These are phyloP conservation scores for Lachancea cidri DNA, from an alignment of 805 yeast species.

Conservation along the genomic window DNA sequence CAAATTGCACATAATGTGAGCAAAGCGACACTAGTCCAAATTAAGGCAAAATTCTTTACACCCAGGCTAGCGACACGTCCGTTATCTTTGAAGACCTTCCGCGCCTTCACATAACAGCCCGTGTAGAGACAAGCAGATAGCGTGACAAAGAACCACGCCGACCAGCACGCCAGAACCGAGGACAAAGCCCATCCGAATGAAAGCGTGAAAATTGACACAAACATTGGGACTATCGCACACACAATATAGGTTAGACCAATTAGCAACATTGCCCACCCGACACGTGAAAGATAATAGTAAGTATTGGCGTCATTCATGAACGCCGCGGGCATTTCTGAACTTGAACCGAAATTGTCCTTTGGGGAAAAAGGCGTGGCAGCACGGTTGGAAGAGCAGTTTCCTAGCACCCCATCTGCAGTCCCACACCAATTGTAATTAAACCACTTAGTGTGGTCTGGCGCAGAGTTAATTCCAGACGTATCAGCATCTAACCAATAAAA, in stretches of 20 bases:
- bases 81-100: constrained; percentile 40
- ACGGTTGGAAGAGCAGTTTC: constrained; percentile 45
- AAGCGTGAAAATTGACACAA: constrained; percentile 19
- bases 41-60: constrained; percentile 48
- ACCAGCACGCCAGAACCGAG: constrained; percentile 20
- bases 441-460: constrained; percentile 60
- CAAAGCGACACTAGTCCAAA: constrained; percentile 44
- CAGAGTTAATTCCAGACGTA: constrained; percentile 47
- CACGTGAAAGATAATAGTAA: constrained; percentile 63
- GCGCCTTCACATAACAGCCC: constrained; percentile 51
- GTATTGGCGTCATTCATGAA: constrained; percentile 46
- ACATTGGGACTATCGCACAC: constrained; percentile 40
- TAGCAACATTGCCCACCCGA: constrained; percentile 59
- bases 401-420: constrained; percentile 39
- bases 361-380: constrained; percentile 91
- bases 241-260: constrained; percentile 53
- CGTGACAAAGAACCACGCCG: constrained; percentile 42
- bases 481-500: constrained; percentile 81
- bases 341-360: constrained; percentile 58
- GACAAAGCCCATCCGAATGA: constrained; percentile 18
- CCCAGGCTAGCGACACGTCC: constrained; percentile 44
- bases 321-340: constrained; percentile 46
- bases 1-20: constrained; percentile 18
- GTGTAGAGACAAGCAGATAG: constrained; percentile 47
- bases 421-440: constrained; percentile 67